Evolutionary conservation across 352 stramenopile species (phyloP), one percentile per base, ranked within the genome.

Genomic region (Pythium plurisporium): DNA sequence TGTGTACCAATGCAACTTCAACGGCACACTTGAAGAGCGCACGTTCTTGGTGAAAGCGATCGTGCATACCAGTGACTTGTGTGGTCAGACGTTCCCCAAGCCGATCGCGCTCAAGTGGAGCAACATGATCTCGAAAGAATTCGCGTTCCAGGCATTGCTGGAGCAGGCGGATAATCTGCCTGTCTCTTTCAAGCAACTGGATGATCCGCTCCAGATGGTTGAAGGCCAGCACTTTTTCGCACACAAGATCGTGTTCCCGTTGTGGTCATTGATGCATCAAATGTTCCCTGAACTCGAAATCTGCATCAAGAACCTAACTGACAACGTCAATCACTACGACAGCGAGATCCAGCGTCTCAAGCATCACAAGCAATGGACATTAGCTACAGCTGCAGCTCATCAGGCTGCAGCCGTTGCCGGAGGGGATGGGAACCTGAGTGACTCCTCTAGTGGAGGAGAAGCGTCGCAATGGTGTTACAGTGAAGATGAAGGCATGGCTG

Each of bases 71-170:
- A 93, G 81, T 37, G 89, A 97, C 59, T 48, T 97, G 41, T 87
- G 74, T 6, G 89, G 83, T 2, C 87, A 96, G 67, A 77, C 90
- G 19, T 94, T 91, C 56, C 76, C 89, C 1, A 94, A 87, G 51
- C 82, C 83, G 5, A 76, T 98, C 5, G 89, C 91, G 33, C 72
- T 91, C 45, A 94, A 95, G 59, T 96, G 91, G 86, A 93, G 83
- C 55, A 90, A 94, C 59, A 87, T 94, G 74, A 92, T 97, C 40
- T 79, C 86, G 50, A 88, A 94, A 55, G 89, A 96, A 60, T 97
- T 96, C 64, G 79, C 81, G 14, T 86, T 84, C 45, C 86, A 97
- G 53, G 88, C 84, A 23, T 58, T 94, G 29, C 69, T 94, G 37
- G 86, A 96, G 49, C 79, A 91, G 46, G 75, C 77, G 0, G 80